Evolutionary conservation across 148 eudicot species (phyloP), one percentile per base, ranked within the genome.

Genomic region (Rhododendron griersonianum): DNA sequence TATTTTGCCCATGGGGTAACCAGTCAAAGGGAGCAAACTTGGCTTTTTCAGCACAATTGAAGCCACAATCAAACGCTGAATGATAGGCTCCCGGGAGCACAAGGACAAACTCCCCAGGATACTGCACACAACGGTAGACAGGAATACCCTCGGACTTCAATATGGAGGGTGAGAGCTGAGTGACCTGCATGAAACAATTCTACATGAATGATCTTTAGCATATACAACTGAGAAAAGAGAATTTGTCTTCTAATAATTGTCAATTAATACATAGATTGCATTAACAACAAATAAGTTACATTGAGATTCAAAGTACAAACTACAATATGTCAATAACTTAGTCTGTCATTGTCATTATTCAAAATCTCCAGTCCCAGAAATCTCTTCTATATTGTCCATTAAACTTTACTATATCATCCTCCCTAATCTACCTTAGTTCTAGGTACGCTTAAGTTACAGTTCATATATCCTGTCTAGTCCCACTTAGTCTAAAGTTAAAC

Each of bases 21-120:
- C 98, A 96, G 86, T 93, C 95, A 75, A 95, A 84, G 65, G 97
- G 95, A 87, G 98, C 98, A 88, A 93, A 89, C 61, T 86, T 83
- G 44, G 89, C 93, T 28, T 91, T 86, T 71, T 91, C 93, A 41
- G 93, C 89, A 90, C 92, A 90, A 89, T 88, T 94, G 86, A 95
- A 94, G 81, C 97, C 98, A 86, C 95, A 93, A 90, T 91, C 91
- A 78, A 96, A 89, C 76, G 91, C 95, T 18, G 95, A 89, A 86
- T 93, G 91, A 86, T 91, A 96, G 50, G 93, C 92, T 81, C 94
- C 93, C 1, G 99, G 98, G 78, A 95, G 90, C 61, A 88, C 81
- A 55, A 96, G 89, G 84, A 95, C 87, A 85, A 93, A 93, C 81
- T 94, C 96, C 84, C 90, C 30, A 28, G 95, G 92, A 69, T 89